Conservation (phyloP, 352 stramenopile species). For the Phytopythium litorale region DNA sequence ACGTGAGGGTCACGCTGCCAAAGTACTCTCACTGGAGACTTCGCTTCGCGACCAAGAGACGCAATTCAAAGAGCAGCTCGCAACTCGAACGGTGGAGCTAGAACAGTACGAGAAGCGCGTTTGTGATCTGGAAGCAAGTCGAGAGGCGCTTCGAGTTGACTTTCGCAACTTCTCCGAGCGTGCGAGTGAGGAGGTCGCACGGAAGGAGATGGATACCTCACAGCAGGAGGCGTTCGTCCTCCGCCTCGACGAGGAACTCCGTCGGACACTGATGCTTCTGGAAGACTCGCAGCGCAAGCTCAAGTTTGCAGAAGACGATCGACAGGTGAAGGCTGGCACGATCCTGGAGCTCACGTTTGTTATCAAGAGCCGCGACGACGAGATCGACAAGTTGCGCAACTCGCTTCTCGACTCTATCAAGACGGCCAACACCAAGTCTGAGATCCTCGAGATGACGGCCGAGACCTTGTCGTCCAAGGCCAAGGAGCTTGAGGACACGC, state of each 20-base stretch:
- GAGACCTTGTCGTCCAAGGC: slow-evolving; percentile 56
- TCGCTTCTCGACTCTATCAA: slow-evolving; percentile 51
- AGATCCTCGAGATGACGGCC: slow-evolving; percentile 62
- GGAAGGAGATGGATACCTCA: slow-evolving; percentile 39
- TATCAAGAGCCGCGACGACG: slow-evolving; percentile 67
- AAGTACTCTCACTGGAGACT: slow-evolving; percentile 40
- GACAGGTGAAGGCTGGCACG: slow-evolving; percentile 48
- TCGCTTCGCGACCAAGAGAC: slow-evolving; percentile 39
- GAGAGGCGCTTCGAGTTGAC: slow-evolving; percentile 11
- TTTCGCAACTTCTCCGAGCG: slow-evolving; percentile 15
- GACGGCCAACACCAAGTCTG: slow-evolving; percentile 50
- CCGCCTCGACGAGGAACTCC: slow-evolving; percentile 18
- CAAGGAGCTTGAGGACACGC: slow-evolving; percentile 56
- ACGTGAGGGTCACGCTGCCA: slow-evolving; percentile 36
- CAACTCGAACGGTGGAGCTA: slow-evolving; percentile 19
- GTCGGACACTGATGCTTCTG: slow-evolving; percentile 13
- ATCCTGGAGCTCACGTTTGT: slow-evolving; percentile 76
- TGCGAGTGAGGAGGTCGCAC: slow-evolving; percentile 18
- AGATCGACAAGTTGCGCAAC: slow-evolving; percentile 51
- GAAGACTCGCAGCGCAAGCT: slow-evolving; percentile 28
- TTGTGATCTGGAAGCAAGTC: slow-evolving; percentile 17
- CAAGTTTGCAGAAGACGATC: slow-evolving; percentile 30
- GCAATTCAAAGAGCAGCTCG: slow-evolving; percentile 17
- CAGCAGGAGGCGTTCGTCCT: slow-evolving; percentile 29
- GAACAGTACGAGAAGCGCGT: slow-evolving; percentile 16